Evolutionary conservation across 2,329 filamentous ascomycete species (phyloP), one percentile per base, ranked within the genome.

Genomic region (Fulvia fulva): DNA sequence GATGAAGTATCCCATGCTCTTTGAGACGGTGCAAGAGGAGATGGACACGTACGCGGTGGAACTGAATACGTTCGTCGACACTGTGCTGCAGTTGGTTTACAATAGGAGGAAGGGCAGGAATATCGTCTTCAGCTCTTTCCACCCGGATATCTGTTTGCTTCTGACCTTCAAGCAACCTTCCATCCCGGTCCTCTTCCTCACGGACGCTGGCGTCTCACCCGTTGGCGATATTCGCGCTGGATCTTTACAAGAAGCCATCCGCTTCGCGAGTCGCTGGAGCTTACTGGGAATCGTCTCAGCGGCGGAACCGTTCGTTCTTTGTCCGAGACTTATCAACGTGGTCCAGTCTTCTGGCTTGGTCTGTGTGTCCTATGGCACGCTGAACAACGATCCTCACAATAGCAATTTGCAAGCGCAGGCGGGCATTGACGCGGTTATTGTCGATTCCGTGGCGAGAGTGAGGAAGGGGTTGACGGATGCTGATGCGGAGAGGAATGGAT

Each of bases 1-100:
- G 78, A 89, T 99, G 83, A 97, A 99, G 76, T 99, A 99, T 72
- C 94, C 94, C 5, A 97, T 97, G 92, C 84, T 99, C 44, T 88
- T 93, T 72, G 95, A 99, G 79, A 90, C 86, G 58, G 91, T 97
- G 74, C 90, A 95, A 73, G 89, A 97, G 65, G 91, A 96, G 67
- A 97, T 97, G 91, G 93, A 97, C 72, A 89, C 90, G 2, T 96
- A 96, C 70, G 92, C 91, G 0, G 90, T 97, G 49, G 94, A 99
- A 76, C 83, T 97, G 66, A 97, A 97, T 76, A 91, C 88, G 1
- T 99, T 97, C 73, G 93, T 95, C 70, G 94, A 99, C 74, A 96
- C 91, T 0, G 89, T 99, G 3, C 81, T 99, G 8, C 82, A 82
- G 46, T 94, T 90, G 74, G 93, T 97, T 5, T 99, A 97, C 70